Conservation (phyloP, 768 basidiomycete species). For the Candolleomyces efflorescens region DNA sequence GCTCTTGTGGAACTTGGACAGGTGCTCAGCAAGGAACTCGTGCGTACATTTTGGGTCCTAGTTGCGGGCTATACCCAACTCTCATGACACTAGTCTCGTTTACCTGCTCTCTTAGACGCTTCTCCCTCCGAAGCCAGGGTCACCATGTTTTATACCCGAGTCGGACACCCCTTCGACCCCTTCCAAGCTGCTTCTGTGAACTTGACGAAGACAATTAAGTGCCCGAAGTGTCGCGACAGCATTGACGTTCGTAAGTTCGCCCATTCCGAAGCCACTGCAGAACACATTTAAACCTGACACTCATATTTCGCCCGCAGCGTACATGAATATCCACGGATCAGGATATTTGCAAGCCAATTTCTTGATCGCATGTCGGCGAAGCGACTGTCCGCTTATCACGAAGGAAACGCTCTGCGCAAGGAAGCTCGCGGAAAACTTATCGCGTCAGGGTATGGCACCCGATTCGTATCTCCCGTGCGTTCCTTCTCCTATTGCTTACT, state of each 20-base stretch:
- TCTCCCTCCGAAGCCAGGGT: neutral
- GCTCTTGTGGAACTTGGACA: slow-evolving; percentile 18
- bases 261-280: too few relatives aligned
- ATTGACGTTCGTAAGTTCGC: slow-evolving; percentile 22
- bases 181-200: neutral
- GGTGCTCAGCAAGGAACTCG: slow-evolving; percentile 15
- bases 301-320: slow-evolving; percentile 24
- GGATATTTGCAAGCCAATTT: slow-evolving; percentile 49
- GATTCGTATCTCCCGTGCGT: slow-evolving; percentile 3
- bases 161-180: neutral
- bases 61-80: neutral
- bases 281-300: too few relatives aligned
- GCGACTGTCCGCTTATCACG: slow-evolving; percentile 34
- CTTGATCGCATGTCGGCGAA: slow-evolving; percentile 22
- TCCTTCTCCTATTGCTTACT: neutral
- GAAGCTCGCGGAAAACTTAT: slow-evolving; percentile 40
- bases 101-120: neutral
- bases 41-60: slow-evolving; percentile 2
- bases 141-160: neutral
- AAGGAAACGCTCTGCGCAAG: slow-evolving; percentile 36
- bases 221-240: slow-evolving; percentile 22
- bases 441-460: slow-evolving; percentile 15
- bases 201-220: slow-evolving; percentile 8
- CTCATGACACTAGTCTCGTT: neutral
- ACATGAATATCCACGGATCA: slow-evolving; percentile 32